Evolutionary conservation across 352 stramenopile species (phyloP).

Genomic region (Globisporangium heterothallicum): DNA sequence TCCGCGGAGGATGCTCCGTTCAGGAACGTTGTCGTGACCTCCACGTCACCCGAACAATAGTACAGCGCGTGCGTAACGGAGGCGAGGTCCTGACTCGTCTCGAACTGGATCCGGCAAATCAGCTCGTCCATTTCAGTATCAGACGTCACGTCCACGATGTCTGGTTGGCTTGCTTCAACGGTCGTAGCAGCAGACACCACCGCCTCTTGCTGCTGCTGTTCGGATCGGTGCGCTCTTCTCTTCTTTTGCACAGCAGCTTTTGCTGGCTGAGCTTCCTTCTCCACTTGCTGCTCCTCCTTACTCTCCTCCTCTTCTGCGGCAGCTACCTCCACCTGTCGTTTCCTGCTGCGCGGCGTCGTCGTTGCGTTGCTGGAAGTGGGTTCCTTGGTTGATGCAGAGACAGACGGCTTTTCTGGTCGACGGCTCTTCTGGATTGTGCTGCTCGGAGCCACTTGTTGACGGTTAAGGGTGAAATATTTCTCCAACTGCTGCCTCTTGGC

Average conservation of each 20-base stretch:
- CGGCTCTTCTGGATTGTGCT: neutral
- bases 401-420: neutral
- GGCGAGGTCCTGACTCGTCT: conserved; percentile 21
- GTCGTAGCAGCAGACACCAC: too few species aligned
- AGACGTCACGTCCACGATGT: conserved; percentile 14
- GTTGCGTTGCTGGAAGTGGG: neutral
- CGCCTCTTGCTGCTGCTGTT: neutral
- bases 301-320: neutral
- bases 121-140: conserved; percentile 23
- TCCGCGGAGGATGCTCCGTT: conserved; percentile 19
- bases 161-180: conserved; percentile 2
- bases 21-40: conserved; percentile 28
- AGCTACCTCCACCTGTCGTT: neutral
- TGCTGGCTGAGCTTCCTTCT: too few species aligned
- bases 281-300: neutral
- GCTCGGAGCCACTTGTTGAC: neutral
- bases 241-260: conserved; percentile 10
- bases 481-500: conserved; percentile 3
- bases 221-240: neutral
- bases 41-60: conserved; percentile 28
- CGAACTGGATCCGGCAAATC: conserved; percentile 27
- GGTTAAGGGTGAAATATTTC: conserved; percentile 5
- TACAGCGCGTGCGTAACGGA: conserved; percentile 37
- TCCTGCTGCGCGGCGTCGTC: neutral
- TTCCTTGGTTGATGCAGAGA: neutral